Evolutionary conservation across 345 rosid species (phyloP), one percentile per base, ranked within the genome.

Genomic region (Euphorbia lathyris): DNA sequence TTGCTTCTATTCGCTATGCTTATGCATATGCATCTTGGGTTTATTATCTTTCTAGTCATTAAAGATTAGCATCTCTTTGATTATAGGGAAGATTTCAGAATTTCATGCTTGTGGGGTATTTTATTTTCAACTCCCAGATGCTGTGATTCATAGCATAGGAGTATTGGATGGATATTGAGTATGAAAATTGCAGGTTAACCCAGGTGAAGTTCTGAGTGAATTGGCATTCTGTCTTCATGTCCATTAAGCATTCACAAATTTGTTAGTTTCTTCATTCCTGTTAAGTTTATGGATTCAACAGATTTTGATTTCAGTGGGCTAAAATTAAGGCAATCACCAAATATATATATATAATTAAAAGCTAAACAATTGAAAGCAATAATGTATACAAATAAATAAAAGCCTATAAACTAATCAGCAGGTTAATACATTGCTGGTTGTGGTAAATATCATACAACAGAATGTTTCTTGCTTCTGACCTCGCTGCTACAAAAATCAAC

Each of bases 231-330:
- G 25, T 14, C 7, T 34, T 3, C 38, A 2, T 2, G 38, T n/a
- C n/a, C 38, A 2, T 34, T 34, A 34, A 34, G 38, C 38, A 34
- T 34, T 34, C 38, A 34, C 63, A 83, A 72, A 67, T 69, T 48
- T 66, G 47, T 76, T 51, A 83, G 63, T 66, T 63, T 71, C 7
- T 27, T 65, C 36, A 83, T 83, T 52, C 78, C 83, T 48, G 14
- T 16, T 5, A 34, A 34, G 7, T 34, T 34, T 20, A 9, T 22
- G 10, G 12, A 53, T 20, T 53, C 27, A 53, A 23, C 29, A 20
- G 58, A 53, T 53, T 20, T 20, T 17, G 56, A 20, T n/a, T 48
- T 51, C 56, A 51, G 20, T 19, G 19, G 58, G 12, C 27, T 22
- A 22, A 53, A 53, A 53, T n/a, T 23, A 7, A 51, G 17, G 25